Percentiles rank a stretch among this genome's conserved stretches.
Conservation (phyloP, 2,329 filamentous ascomycete genomes). For the Trichoderma pleuroti region DNA sequence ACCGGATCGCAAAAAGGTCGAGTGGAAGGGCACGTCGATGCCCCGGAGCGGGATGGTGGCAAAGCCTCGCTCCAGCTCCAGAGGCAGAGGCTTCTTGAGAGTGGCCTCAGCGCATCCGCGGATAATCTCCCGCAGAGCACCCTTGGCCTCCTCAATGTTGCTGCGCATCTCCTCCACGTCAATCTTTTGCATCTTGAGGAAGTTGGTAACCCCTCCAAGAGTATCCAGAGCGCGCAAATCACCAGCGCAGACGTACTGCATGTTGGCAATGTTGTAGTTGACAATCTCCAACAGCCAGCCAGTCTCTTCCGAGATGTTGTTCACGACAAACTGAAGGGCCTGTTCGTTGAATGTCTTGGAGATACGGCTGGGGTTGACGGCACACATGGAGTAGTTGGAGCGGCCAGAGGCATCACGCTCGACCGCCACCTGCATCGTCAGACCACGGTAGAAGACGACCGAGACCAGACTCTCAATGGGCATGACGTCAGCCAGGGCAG, state of each 20-base stretch:
- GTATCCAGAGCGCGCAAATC: slow-evolving; percentile 69
- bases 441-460: slow-evolving; percentile 96
- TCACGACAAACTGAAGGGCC: slow-evolving; percentile 92
- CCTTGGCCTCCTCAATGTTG: slow-evolving; percentile 87
- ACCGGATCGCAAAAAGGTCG: slow-evolving; percentile 93
- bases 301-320: slow-evolving; percentile 90
- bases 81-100: slow-evolving; percentile 78
- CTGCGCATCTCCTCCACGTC: slow-evolving; percentile 92
- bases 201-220: slow-evolving; percentile 81
- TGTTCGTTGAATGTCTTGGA: slow-evolving; percentile 99
- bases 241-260: slow-evolving; percentile 71
- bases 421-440: slow-evolving; percentile 99
- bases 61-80: slow-evolving; percentile 90
- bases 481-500: slow-evolving; percentile 96
- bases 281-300: slow-evolving; percentile 97
- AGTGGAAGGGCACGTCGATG: slow-evolving; percentile 99
- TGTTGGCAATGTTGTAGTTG: slow-evolving; percentile 84
- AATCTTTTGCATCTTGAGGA: slow-evolving; percentile 93
- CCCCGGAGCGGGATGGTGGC: slow-evolving; percentile 95
- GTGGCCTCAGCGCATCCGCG: slow-evolving; percentile 82
- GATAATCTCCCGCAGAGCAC: slow-evolving; percentile 86
- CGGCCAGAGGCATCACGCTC: slow-evolving; percentile 90
- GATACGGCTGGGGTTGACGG: slow-evolving; percentile 96
- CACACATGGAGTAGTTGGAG: slow-evolving; percentile 99
- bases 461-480: slow-evolving; percentile 98